These are phyloP conservation scores for Triticum urartu DNA, from an alignment of 176 grass and related monocot genomes.

Conservation along the genomic window DNA sequence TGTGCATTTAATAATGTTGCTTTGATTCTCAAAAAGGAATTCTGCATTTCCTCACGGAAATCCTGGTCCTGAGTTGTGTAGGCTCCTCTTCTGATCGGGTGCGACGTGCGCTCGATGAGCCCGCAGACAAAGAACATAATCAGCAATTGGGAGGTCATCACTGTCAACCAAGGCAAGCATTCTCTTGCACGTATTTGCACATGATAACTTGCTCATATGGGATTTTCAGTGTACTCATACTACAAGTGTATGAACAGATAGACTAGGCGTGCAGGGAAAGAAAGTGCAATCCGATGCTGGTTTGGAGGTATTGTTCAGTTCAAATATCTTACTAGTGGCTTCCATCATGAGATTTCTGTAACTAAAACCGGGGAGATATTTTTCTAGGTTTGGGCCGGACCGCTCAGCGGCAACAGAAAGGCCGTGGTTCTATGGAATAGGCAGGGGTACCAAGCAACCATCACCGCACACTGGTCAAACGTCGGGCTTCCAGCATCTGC, in stretches of 20 bases:
- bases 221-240: slow-evolving; percentile 1
- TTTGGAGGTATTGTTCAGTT: slow-evolving; percentile 51
- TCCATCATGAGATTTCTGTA: not conserved
- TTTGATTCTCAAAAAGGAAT: not conserved
- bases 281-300: slow-evolving; percentile 60
- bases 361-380: not conserved
- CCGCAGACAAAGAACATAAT: slow-evolving; percentile 70
- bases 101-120: slow-evolving; percentile 74
- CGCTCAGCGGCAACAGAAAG: slow-evolving; percentile 63
- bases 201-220: not conserved
- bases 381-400: slow-evolving; percentile 74
- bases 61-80: slow-evolving; percentile 18
- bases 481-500: slow-evolving; percentile 55
- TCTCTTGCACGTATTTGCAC: not conserved
- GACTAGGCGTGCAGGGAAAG: slow-evolving; percentile 85
- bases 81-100: slow-evolving; percentile 92
- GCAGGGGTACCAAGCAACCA: slow-evolving; percentile 48
- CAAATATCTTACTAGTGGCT: not conserved
- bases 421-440: slow-evolving; percentile 87
- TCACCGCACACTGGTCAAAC: slow-evolving; percentile 59
- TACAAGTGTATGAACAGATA: slow-evolving; percentile 46
- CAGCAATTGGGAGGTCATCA: slow-evolving; percentile 72
- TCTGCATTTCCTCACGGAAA: slow-evolving; percentile 3
- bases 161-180: slow-evolving; percentile 80
- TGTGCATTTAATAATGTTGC: not conserved